These are phyloP conservation scores for Biscogniauxia mediterranea DNA, from an alignment of 2,329 filamentous ascomycete genomes.

Conservation along the genomic window DNA sequence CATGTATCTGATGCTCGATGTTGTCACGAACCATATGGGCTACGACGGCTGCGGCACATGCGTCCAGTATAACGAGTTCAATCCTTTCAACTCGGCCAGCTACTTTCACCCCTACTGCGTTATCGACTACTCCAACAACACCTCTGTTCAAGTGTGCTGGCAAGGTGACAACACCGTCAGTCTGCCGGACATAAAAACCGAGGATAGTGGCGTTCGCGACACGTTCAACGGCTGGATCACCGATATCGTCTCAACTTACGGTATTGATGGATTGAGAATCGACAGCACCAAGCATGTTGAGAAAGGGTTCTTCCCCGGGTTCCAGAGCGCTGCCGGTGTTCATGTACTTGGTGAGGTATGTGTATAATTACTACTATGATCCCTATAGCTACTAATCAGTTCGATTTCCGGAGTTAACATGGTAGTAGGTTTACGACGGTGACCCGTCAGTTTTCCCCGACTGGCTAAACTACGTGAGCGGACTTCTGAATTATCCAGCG, in stretches of 20 bases:
- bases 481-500: slow-evolving; percentile 50
- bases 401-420: not conserved
- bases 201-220: slow-evolving; percentile 39
- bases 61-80: slow-evolving; percentile 53
- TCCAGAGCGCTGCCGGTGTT: slow-evolving; percentile 44
- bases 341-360: slow-evolving; percentile 49
- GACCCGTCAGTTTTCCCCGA: slow-evolving; percentile 42
- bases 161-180: slow-evolving; percentile 46
- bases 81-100: slow-evolving; percentile 51
- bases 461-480: slow-evolving; percentile 47
- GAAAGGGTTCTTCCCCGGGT: slow-evolving; percentile 46
- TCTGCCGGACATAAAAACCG: slow-evolving; percentile 46
- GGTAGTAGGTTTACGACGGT: slow-evolving; percentile 39
- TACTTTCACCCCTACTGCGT: slow-evolving; percentile 58
- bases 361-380: not conserved
- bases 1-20: slow-evolving; percentile 63
- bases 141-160: slow-evolving; percentile 45
- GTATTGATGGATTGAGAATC: slow-evolving; percentile 50
- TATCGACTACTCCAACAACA: slow-evolving; percentile 48
- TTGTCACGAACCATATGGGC: slow-evolving; percentile 58
- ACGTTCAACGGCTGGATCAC: slow-evolving; percentile 49
- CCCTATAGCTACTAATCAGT: not conserved
- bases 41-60: slow-evolving; percentile 44
- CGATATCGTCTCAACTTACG: slow-evolving; percentile 48
- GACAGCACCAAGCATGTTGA: slow-evolving; percentile 50